A percentile compares a stretch with the other conserved stretches of the same genome.
Evolutionary conservation across 108 stramenopile species (phyloP).

Genomic region (Pseudonitzschia delicatissima): DNA sequence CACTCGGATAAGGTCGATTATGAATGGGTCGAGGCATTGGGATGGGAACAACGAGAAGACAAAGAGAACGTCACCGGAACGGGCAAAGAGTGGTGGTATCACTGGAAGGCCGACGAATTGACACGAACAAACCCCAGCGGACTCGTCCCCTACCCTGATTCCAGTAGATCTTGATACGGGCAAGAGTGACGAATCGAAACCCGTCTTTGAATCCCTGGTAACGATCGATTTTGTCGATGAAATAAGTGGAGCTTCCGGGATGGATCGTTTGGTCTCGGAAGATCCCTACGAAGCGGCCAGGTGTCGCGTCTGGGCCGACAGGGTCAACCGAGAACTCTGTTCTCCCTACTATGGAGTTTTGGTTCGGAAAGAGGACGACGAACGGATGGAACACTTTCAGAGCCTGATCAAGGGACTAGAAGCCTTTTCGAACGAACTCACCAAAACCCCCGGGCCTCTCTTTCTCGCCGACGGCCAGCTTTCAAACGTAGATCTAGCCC

Average conservation of each 20-base stretch:
- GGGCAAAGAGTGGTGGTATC: slow-evolving; percentile 88
- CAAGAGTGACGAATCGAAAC: slow-evolving; percentile 40
- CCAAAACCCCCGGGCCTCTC: slow-evolving; percentile 44
- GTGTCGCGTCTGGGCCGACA: slow-evolving; percentile 67
- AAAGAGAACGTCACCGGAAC: slow-evolving; percentile 66
- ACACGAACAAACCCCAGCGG: slow-evolving; percentile 62
- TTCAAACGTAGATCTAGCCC: slow-evolving; percentile 60
- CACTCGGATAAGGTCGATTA: slow-evolving; percentile 68
- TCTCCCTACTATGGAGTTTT: slow-evolving; percentile 80
- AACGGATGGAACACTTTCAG: slow-evolving; percentile 61
- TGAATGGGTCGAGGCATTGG: slow-evolving; percentile 80
- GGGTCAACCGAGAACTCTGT: slow-evolving; percentile 79
- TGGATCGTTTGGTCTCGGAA: slow-evolving; percentile 50
- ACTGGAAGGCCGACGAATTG: slow-evolving; percentile 82
- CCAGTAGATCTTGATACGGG: slow-evolving; percentile 38
- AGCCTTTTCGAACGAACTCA: slow-evolving; percentile 58
- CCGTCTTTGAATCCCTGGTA: slow-evolving; percentile 73
- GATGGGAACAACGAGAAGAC: slow-evolving; percentile 79
- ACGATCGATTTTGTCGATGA: slow-evolving; percentile 74
- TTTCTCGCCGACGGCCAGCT: slow-evolving; percentile 62
- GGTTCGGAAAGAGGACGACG: slow-evolving; percentile 64
- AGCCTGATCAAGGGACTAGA: slow-evolving; percentile 55
- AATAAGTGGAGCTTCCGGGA: slow-evolving; percentile 52
- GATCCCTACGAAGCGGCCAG: slow-evolving; percentile 77
- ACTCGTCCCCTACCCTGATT: slow-evolving; percentile 74